These are phyloP conservation scores for Straminergon stramineum DNA, from an alignment of 225 moss, liverwort and hornwort genomes.

Conservation along the genomic window DNA sequence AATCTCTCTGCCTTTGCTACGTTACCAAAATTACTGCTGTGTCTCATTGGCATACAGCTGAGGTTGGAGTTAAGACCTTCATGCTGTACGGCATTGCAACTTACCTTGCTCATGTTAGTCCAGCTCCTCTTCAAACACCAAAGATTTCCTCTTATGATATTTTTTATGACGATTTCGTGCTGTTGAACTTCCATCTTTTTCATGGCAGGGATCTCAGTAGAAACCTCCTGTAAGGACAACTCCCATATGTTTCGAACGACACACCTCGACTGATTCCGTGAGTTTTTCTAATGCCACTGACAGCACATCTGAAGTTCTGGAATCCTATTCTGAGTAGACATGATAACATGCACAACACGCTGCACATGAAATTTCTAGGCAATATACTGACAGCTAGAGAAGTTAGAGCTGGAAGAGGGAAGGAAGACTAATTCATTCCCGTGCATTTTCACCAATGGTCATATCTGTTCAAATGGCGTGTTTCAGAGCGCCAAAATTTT, in stretches of 20 bases:
- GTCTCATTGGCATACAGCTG: neutral
- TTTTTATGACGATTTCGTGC: neutral
- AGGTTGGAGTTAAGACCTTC: neutral
- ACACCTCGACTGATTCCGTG: neutral
- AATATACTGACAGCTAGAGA: neutral
- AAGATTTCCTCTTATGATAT: neutral
- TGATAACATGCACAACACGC: neutral
- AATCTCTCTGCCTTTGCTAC: neutral
- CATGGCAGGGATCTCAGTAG: neutral
- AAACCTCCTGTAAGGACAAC: neutral
- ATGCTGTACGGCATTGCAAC: neutral
- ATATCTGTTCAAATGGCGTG: neutral
- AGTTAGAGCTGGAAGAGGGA: neutral
- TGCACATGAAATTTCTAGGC: neutral
- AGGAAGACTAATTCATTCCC: neutral
- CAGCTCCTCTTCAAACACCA: neutral
- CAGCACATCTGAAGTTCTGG: neutral
- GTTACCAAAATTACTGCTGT: neutral
- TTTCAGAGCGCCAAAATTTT: neutral
- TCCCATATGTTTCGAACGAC: neutral
- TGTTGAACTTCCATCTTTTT: neutral
- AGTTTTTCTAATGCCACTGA: neutral
- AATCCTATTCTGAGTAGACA: neutral
- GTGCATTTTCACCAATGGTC: neutral
- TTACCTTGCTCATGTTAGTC: neutral